A percentile compares a stretch with the other conserved stretches of the same genome.
Evolutionary conservation across 1,284 basidiomycete genomes (phyloP).

Genomic region (Schizophyllum amplum): DNA sequence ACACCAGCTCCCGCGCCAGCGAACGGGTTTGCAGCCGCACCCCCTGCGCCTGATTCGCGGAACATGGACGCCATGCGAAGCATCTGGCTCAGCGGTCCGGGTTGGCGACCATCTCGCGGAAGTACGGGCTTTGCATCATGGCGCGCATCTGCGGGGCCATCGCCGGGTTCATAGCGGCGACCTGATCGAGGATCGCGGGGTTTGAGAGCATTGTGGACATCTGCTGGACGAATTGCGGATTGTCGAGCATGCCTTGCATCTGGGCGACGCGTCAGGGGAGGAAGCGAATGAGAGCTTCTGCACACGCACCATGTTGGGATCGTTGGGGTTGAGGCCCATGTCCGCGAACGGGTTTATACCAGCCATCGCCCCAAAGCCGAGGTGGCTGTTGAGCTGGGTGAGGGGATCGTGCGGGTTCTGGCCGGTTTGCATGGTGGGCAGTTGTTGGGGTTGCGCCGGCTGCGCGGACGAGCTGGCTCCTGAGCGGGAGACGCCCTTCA

Average conservation of each 20-base stretch:
- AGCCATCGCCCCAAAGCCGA: slow-evolving; percentile 66
- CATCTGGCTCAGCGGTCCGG: slow-evolving; percentile 75
- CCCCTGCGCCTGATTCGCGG: slow-evolving; percentile 25
- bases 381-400: slow-evolving; percentile 63
- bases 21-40: slow-evolving; percentile 13
- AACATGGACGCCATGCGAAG: slow-evolving; percentile 70
- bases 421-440: slow-evolving; percentile 77
- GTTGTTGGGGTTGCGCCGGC: slow-evolving; percentile 34
- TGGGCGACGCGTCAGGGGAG: slow-evolving; percentile 19
- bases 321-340: slow-evolving; percentile 79
- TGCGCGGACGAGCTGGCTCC: slow-evolving; percentile 23
- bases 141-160: slow-evolving; percentile 79
- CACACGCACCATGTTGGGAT: slow-evolving; percentile 77
- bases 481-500: slow-evolving; percentile 72
- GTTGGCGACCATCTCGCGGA: slow-evolving; percentile 80
- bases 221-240: slow-evolving; percentile 71
- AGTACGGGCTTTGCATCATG: slow-evolving; percentile 74
- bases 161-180: slow-evolving; percentile 78
- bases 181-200: slow-evolving; percentile 77
- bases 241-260: slow-evolving; percentile 80
- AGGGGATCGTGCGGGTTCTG: slow-evolving; percentile 77
- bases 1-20: slow-evolving; percentile 1
- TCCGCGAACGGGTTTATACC: slow-evolving; percentile 85
- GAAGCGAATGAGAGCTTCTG: not conserved
- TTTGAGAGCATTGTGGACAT: slow-evolving; percentile 72